Evolutionary conservation across 352 stramenopile genomes (phyloP), one percentile per base, ranked within the genome.

Genomic region (Globisporangium nodosum): DNA sequence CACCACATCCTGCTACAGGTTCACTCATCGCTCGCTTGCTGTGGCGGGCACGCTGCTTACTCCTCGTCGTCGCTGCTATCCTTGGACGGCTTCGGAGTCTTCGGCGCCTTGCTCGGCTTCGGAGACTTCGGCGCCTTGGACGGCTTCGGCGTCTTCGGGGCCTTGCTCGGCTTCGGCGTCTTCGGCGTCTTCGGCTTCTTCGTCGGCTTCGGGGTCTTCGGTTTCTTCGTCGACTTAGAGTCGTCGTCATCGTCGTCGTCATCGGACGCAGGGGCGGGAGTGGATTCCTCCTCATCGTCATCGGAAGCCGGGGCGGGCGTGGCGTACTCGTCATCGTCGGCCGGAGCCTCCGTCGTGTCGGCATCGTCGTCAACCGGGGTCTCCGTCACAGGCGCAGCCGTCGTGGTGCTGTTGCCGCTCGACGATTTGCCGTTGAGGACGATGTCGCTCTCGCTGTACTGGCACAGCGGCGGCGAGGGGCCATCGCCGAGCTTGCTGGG

Each of bases 401-500:
- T 47, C 18, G 50, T 46, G 31, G 33, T 56, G 35, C 35, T n/a
- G 16, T 21, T 56, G 40, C 40, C 53, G 31, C 40, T 58, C 18
- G 40, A 40, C 8, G 27, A 21, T 27, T 51, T 51, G 40, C 45
- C 39, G 31, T 58, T 58, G 20, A 58, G n/a, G 16, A 52, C 30
- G 27, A 61, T 48, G 37, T 61, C 46, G 49, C 35, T 55, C 7
- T 54, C 46, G 7, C 33, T 33, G 58, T 64, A 64, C 40, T 59
- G 35, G 21, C 50, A 64, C 24, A 64, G 50, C 21, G 57, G 30
- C 5, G 27, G 33, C 42, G 58, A 64, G 13, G 58, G 58, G 21
- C 71, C 71, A 9, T 71, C 65, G n/a, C 71, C 71, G 2, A 79
- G 49, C 39, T 74, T 69, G 7, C 63, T 16, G 9, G 35, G 42